A percentile compares a stretch with the other conserved stretches of the same genome.
Conservation (phyloP, 345 rosid species). For the Capsella bursapastoris region DNA sequence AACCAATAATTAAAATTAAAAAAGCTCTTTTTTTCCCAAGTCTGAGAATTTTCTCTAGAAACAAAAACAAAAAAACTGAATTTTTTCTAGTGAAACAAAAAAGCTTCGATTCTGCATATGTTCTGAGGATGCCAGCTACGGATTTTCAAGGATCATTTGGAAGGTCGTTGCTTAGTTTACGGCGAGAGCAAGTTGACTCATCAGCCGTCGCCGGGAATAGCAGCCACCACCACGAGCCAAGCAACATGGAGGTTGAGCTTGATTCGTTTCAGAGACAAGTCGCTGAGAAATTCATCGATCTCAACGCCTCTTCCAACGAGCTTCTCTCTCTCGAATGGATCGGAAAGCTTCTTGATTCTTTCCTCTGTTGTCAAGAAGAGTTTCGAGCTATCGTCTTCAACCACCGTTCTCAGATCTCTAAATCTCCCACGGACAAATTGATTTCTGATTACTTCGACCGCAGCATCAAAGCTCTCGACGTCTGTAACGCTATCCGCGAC, state of each 20-base stretch:
- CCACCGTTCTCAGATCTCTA: constrained; percentile 43
- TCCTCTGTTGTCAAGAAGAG: constrained; percentile 70
- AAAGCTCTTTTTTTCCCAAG: too few relatives aligned
- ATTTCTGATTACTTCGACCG: constrained; percentile 67
- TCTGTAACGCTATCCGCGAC: constrained; percentile 85
- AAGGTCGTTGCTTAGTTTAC: constrained; percentile 55
- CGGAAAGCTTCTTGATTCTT: constrained; percentile 57
- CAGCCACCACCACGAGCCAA: constrained; percentile 27
- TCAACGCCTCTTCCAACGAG: constrained; percentile 47
- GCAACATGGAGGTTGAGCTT: constrained; percentile 53
- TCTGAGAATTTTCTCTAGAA: not conserved
- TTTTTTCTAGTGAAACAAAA: not conserved
- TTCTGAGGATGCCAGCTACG: constrained; percentile 61
- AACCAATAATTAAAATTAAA: not conserved
- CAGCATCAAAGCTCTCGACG: constrained; percentile 80
- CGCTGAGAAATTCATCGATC: constrained; percentile 57
- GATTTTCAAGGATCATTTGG: constrained; percentile 60
- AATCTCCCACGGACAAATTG: constrained; percentile 59
- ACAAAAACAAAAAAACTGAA: not conserved
- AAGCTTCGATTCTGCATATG: constrained; percentile 1
- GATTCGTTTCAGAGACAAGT: constrained; percentile 71
- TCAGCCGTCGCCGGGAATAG: constrained; percentile 12
- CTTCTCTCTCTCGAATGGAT: constrained; percentile 71
- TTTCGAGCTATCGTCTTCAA: constrained; percentile 58
- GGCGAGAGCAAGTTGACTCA: constrained; percentile 55